phyloP scores from a whole-genome alignment of 2,329 filamentous ascomycete species.

The Ophiostoma piceae region DNA sequence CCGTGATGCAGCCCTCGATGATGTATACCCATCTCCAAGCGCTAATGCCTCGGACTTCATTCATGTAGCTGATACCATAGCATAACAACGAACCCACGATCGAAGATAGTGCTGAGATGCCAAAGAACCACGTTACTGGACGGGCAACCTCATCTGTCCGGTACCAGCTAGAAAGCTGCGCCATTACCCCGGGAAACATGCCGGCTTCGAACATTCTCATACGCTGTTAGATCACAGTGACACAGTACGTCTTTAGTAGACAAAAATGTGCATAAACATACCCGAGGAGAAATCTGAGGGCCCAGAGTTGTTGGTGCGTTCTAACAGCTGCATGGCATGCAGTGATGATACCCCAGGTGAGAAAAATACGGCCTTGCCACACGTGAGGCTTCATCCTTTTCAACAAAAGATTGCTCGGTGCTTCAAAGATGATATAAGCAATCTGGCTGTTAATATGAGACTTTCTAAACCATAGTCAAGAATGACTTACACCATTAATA shows the following conservation, averaged over 20 bases:
- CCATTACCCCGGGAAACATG: slow-evolving; percentile 40
- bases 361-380: slow-evolving; percentile 20
- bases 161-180: slow-evolving; percentile 44
- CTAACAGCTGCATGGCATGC: slow-evolving; percentile 16
- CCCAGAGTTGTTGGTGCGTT: slow-evolving; percentile 17
- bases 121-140: slow-evolving; percentile 42
- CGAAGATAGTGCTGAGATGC: slow-evolving; percentile 35
- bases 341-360: slow-evolving; percentile 22
- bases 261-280: not conserved
- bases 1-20: slow-evolving; percentile 41
- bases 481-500: slow-evolving; percentile 36
- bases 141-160: slow-evolving; percentile 41
- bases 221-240: not conserved
- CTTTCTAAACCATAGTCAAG: no score
- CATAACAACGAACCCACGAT: slow-evolving; percentile 35
- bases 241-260: no score
- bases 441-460: slow-evolving; percentile 14
- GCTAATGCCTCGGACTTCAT: slow-evolving; percentile 29
- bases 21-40: slow-evolving; percentile 39
- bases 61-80: slow-evolving; percentile 33
- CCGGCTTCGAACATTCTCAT: slow-evolving; percentile 37
- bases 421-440: slow-evolving; percentile 33
- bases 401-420: slow-evolving; percentile 54
- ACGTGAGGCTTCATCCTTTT: slow-evolving; percentile 34
- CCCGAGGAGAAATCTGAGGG: slow-evolving; percentile 19